A percentile compares a stretch with the other conserved stretches of the same genome.
Evolutionary conservation across 768 basidiomycete genomes (phyloP).

Genomic region (Xanthoconium stramineum): DNA sequence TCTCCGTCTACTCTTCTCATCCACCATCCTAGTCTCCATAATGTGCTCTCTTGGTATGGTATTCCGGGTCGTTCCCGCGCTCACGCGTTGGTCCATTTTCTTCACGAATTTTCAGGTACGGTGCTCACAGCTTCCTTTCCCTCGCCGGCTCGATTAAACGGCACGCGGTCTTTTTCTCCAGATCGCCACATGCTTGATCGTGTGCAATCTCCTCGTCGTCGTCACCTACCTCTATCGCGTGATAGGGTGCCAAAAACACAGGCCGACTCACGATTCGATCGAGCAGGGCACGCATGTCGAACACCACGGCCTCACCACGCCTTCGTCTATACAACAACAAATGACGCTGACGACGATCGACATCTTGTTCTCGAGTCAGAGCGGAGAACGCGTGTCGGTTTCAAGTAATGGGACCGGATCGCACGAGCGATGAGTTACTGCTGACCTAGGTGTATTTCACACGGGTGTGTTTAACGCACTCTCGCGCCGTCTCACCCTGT

Average conservation of each 20-base stretch:
- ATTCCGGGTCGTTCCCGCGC: background rate
- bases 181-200: constrained; percentile 14
- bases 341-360: constrained; percentile 17
- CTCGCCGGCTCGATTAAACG: background rate
- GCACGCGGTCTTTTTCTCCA: background rate
- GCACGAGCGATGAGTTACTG: too few species aligned
- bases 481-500: too few species aligned
- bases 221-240: constrained; percentile 26
- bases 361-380: background rate
- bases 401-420: too few species aligned
- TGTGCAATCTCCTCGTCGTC: constrained; percentile 24
- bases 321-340: background rate
- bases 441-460: too few species aligned
- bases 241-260: background rate
- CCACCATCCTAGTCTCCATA: background rate
- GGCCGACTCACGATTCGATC: background rate
- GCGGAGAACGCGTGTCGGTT: background rate
- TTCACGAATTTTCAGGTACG: constrained; percentile 8
- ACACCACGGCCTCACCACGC: background rate
- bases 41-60: background rate
- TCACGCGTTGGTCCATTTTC: background rate
- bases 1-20: constrained; percentile 9
- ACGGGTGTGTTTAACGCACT: too few species aligned
- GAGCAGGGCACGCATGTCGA: background rate
- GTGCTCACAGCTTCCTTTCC: too few species aligned